Conservation (phyloP, 495 filamentous ascomycete genomes). For the Sordaria brevicollis region DNA sequence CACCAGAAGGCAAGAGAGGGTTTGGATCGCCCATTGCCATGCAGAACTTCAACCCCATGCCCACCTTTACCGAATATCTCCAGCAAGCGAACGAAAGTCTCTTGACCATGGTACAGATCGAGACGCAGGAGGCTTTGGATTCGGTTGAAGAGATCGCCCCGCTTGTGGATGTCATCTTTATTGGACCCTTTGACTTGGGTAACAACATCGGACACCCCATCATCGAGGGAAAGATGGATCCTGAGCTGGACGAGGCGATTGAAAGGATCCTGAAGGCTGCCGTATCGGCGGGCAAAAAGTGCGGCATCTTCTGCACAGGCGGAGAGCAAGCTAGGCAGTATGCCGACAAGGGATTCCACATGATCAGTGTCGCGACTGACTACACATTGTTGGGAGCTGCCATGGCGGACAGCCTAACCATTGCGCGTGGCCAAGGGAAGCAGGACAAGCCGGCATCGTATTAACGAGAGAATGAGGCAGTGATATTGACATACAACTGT, state of each 20-base stretch:
- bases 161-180: conserved; percentile 64
- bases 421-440: conserved; percentile 33
- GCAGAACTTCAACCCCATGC: conserved; percentile 47
- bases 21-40: conserved; percentile 60
- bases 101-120: conserved; percentile 71
- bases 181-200: conserved; percentile 70
- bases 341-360: conserved; percentile 62
- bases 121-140: conserved; percentile 64
- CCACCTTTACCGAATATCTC: conserved; percentile 53
- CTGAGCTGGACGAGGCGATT: conserved; percentile 59
- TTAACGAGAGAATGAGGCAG: conserved; percentile 5
- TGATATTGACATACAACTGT: not conserved
- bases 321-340: conserved; percentile 54
- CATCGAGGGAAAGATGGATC: conserved; percentile 47
- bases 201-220: conserved; percentile 69
- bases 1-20: conserved; percentile 51
- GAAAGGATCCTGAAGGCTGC: conserved; percentile 52
- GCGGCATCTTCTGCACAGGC: conserved; percentile 65
- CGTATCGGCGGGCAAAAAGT: conserved; percentile 56
- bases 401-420: conserved; percentile 31
- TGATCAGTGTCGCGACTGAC: conserved; percentile 60
- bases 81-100: conserved; percentile 63
- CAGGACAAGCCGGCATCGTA: conserved; percentile 24
- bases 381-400: conserved; percentile 40
- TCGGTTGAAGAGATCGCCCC: conserved; percentile 62